phyloP scores from a whole-genome alignment of 306 rosid genomes.

The Castanea mollissima region DNA sequence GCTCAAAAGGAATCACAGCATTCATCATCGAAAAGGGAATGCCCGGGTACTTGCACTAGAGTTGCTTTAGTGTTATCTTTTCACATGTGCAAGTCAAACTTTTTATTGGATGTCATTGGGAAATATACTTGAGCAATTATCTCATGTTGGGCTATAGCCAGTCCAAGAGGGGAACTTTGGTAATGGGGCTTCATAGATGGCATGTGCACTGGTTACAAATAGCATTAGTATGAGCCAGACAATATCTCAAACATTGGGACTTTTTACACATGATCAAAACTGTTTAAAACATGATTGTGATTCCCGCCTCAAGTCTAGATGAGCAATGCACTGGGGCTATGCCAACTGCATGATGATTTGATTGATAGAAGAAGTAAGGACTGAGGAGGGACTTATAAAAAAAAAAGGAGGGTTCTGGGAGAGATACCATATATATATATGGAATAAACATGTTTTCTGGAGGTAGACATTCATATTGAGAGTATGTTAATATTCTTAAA shows the following conservation, averaged over 20 bases:
- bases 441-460: no score
- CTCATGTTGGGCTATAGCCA: slow-evolving; percentile 3
- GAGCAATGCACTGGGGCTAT: no score
- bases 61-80: slow-evolving; percentile 26
- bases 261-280: background rate
- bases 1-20: slow-evolving; percentile 95
- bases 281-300: background rate
- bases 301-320: background rate
- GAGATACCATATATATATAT: no score
- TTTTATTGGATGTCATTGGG: slow-evolving; percentile 5
- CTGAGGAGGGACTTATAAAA: no score
- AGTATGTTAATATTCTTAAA: background rate
- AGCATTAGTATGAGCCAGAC: background rate
- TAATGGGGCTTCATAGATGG: background rate
- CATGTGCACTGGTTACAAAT: background rate
- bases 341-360: no score
- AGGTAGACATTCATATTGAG: no score
- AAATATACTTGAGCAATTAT: slow-evolving; percentile 9
- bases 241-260: slow-evolving; percentile 17
- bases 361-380: no score
- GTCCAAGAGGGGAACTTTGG: slow-evolving; percentile 10
- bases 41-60: slow-evolving; percentile 66
- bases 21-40: slow-evolving; percentile 95
- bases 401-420: no score
- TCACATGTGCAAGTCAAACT: slow-evolving; percentile 11